These are phyloP conservation scores for Piloderma croceum DNA, from an alignment of 768 basidiomycete genomes.

Conservation along the genomic window DNA sequence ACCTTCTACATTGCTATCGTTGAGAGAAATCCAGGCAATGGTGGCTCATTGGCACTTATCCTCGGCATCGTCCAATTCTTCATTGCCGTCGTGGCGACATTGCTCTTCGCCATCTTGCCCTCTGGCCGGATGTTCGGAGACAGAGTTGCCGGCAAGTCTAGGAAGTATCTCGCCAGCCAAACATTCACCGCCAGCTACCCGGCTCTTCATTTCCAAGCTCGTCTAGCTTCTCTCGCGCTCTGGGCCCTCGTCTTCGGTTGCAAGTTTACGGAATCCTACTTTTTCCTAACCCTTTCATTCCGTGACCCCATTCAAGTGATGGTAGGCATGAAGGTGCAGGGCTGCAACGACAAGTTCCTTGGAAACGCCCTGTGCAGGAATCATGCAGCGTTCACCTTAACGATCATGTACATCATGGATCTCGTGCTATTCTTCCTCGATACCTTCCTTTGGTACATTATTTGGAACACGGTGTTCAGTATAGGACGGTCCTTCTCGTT, in stretches of 20 bases:
- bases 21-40: constrained; percentile 52
- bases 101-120: constrained; percentile 87
- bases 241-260: constrained; percentile 95
- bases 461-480: constrained; percentile 96
- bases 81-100: constrained; percentile 80
- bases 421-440: constrained; percentile 96
- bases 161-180: constrained; percentile 97
- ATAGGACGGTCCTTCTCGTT: constrained; percentile 84
- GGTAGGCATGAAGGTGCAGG: constrained; percentile 94
- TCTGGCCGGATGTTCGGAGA: constrained; percentile 99
- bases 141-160: constrained; percentile 87
- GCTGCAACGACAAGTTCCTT: constrained; percentile 82
- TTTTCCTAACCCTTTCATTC: constrained; percentile 95
- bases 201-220: constrained; percentile 49
- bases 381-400: constrained; percentile 90
- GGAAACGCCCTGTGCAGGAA: constrained; percentile 81
- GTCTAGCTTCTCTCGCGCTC: constrained; percentile 73
- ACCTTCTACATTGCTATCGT: constrained; percentile 92
- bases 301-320: constrained; percentile 89
- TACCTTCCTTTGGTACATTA: constrained; percentile 99
- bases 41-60: constrained; percentile 77
- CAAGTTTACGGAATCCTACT: constrained; percentile 97
- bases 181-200: constrained; percentile 98
- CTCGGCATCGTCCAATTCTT: constrained; percentile 96
- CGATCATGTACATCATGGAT: constrained; percentile 99